Percentiles rank a stretch among this genome's conserved stretches.
phyloP scores from a whole-genome alignment of 2,329 filamentous ascomycete species.

The Aureobasidium mangrovei region DNA sequence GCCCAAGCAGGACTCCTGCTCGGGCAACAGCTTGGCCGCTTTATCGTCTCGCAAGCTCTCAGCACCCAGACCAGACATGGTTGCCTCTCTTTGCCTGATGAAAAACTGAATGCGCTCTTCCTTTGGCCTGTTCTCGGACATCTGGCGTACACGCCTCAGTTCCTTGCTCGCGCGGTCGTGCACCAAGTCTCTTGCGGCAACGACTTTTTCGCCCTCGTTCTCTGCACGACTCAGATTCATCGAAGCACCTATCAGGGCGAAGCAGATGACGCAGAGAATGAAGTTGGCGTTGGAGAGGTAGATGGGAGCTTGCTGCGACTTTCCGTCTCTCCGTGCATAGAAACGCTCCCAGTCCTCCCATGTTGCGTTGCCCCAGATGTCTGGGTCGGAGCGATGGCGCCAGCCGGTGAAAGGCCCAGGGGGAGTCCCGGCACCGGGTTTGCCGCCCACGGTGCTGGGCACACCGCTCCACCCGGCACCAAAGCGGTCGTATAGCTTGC shows the following conservation, averaged over 20 bases:
- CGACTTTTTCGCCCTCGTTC: constrained; percentile 50
- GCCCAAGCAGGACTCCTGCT: constrained; percentile 38
- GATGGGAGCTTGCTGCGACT: constrained; percentile 41
- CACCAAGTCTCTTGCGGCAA: constrained; percentile 58
- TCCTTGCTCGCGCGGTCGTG: constrained; percentile 59
- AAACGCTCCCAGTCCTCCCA: constrained; percentile 93
- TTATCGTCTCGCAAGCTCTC: constrained; percentile 38
- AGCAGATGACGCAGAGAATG: constrained; percentile 58
- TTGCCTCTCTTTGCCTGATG: constrained; percentile 60
- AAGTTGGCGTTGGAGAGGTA: constrained; percentile 77
- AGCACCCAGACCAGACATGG: constrained; percentile 32
- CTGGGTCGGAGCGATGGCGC: constrained; percentile 33
- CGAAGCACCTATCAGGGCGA: constrained; percentile 61
- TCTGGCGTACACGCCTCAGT: constrained; percentile 47
- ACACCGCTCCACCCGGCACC: constrained; percentile 68
- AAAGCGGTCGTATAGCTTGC: constrained; percentile 71
- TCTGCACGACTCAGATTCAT: constrained; percentile 64
- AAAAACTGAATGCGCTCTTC: constrained; percentile 64
- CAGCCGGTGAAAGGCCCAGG: constrained; percentile 28
- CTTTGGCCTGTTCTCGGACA: constrained; percentile 37
- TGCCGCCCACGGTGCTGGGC: constrained; percentile 19
- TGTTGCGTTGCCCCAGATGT: constrained; percentile 66
- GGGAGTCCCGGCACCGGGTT: constrained; percentile 14
- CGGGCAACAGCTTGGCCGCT: constrained; percentile 37
- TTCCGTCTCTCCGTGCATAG: constrained; percentile 20